phyloP scores from a whole-genome alignment of 108 stramenopile species.

The Pseudonitzschia multistriata region DNA sequence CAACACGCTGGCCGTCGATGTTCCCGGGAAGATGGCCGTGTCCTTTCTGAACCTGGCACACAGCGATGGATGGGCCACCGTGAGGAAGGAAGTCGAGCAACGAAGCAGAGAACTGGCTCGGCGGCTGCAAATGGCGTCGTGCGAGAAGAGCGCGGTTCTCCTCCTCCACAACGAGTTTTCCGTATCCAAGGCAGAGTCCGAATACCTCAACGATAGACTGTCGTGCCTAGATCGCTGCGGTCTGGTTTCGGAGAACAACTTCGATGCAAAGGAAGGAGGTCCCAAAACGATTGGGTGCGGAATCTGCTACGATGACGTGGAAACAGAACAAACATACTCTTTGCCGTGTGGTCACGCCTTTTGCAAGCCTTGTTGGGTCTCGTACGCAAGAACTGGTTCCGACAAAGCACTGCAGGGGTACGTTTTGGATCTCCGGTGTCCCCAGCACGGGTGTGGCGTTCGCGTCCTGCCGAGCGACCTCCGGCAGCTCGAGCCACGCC shows the following conservation, averaged over 20 bases:
- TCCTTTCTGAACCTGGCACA: conserved; percentile 3
- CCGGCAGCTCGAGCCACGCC: not conserved
- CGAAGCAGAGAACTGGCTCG: conserved; percentile 12
- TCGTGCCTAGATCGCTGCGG: not conserved
- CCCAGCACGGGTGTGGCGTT: conserved; percentile 21
- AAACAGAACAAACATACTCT: conserved; percentile 13
- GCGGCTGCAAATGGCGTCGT: not conserved
- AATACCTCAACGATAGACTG: not conserved
- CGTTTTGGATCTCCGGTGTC: conserved; percentile 19
- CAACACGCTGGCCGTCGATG: not conserved
- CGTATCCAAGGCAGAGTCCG: conserved; percentile 3
- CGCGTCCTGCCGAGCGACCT: conserved; percentile 17
- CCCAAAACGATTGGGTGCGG: conserved; percentile 1
- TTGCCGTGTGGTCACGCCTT: conserved; percentile 32
- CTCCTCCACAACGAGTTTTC: conserved; percentile 18
- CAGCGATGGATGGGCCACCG: not conserved
- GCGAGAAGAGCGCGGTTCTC: not conserved
- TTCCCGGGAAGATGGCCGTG: not conserved
- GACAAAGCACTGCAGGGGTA: not conserved
- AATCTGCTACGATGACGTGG: conserved; percentile 28
- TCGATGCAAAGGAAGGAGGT: not conserved
- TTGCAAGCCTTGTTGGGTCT: conserved; percentile 36
- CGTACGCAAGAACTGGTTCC: conserved; percentile 4
- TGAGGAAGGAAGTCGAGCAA: not conserved
- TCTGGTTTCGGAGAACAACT: not conserved